Evolutionary conservation across 306 rosid genomes (phyloP).

Genomic region (Spatholobus suberectus): DNA sequence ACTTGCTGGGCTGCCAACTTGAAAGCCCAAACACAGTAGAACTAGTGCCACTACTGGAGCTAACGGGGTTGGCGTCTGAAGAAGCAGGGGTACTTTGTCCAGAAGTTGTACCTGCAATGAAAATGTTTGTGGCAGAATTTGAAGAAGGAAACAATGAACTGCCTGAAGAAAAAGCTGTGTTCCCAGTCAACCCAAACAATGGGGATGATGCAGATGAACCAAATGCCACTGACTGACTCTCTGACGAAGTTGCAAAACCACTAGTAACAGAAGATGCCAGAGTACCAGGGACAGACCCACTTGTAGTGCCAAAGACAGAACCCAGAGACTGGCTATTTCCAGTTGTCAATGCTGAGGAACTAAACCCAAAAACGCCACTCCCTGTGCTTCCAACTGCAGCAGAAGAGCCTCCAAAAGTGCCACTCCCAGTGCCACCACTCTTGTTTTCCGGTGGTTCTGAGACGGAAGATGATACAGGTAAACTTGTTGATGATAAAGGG

Average conservation of each 20-base stretch:
- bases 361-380: slow-evolving; percentile 60
- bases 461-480: slow-evolving; percentile 46
- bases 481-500: slow-evolving; percentile 39
- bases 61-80: slow-evolving; percentile 48
- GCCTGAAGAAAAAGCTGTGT: slow-evolving; percentile 57
- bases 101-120: slow-evolving; percentile 44
- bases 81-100: slow-evolving; percentile 60
- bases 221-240: slow-evolving; percentile 55
- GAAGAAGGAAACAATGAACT: slow-evolving; percentile 60
- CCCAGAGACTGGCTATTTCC: slow-evolving; percentile 56
- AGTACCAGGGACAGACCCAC: slow-evolving; percentile 44
- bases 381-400: slow-evolving; percentile 50
- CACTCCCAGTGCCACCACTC: slow-evolving; percentile 46
- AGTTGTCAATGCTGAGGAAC: slow-evolving; percentile 56
- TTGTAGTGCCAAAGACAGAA: slow-evolving; percentile 41
- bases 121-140: slow-evolving; percentile 44
- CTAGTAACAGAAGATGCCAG: slow-evolving; percentile 51
- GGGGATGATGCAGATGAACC: slow-evolving; percentile 63
- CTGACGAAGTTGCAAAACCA: slow-evolving; percentile 57
- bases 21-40: slow-evolving; percentile 52
- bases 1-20: slow-evolving; percentile 65
- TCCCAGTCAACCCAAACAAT: slow-evolving; percentile 56
- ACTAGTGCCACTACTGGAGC: slow-evolving; percentile 56
- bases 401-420: slow-evolving; percentile 48
- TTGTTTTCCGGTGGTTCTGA: slow-evolving; percentile 50